These are phyloP conservation scores for Sarocladium oryzae DNA, from an alignment of 2,329 filamentous ascomycete genomes.

Conservation along the genomic window DNA sequence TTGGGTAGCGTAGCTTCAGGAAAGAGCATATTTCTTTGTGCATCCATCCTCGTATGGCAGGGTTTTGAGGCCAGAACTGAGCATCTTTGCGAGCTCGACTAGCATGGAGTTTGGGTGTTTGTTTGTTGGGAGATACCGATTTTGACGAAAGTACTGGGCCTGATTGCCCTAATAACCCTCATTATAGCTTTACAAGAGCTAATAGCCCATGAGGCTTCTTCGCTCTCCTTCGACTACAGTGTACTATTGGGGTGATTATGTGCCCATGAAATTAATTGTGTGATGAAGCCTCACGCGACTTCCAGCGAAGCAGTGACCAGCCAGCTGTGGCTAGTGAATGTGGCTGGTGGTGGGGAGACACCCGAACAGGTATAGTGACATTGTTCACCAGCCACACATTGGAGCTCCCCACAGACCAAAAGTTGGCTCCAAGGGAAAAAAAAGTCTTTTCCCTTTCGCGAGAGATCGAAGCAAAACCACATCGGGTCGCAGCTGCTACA, in stretches of 20 bases:
- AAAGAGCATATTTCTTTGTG: background rate
- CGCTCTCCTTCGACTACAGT: no score
- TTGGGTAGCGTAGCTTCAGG: no score
- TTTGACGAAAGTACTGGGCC: background rate
- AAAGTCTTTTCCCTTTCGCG: slow-evolving; percentile 7
- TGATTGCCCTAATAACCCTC: slow-evolving; percentile 1
- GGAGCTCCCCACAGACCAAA: slow-evolving; percentile 6
- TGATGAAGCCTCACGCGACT: background rate
- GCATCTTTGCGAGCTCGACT: background rate
- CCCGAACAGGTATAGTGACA: background rate
- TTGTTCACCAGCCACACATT: background rate
- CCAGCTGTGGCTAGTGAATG: slow-evolving; percentile 3
- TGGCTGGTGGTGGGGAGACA: background rate
- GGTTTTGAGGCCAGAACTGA: background rate
- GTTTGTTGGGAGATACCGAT: slow-evolving; percentile 2
- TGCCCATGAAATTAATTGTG: no score
- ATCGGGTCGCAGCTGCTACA: slow-evolving; percentile 9
- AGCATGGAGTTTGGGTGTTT: slow-evolving; percentile 4
- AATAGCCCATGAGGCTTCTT: no score
- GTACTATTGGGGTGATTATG: no score
- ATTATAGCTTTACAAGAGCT: no score
- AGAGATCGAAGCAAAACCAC: background rate
- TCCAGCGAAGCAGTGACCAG: background rate
- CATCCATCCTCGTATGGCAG: background rate
- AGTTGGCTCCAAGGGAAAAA: slow-evolving; percentile 9